Conservation (phyloP, 2,329 filamentous ascomycete genomes). For the Cladosporium sp. region DNA sequence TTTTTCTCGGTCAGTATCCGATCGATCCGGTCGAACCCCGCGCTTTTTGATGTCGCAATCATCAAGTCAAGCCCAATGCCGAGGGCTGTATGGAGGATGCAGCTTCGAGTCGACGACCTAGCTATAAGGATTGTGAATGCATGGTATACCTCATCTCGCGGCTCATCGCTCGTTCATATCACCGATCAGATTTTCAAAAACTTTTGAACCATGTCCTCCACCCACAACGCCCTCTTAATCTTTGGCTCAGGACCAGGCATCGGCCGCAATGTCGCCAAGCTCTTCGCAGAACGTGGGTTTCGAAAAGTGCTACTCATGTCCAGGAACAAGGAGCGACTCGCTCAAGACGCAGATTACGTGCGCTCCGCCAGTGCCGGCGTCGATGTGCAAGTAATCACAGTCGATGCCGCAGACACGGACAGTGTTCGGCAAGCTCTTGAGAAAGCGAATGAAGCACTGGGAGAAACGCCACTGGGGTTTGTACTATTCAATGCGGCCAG, state of each 20-base stretch:
- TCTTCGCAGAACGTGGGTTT: constrained; percentile 31
- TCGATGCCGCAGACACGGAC: constrained; percentile 45
- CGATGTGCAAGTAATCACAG: constrained; percentile 41
- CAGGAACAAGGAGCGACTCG: constrained; percentile 26
- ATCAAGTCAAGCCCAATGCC: not conserved
- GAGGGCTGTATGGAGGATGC: too few species aligned
- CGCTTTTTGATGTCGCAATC: not conserved
- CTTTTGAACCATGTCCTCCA: not conserved
- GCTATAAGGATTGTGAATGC: too few species aligned
- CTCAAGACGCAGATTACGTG: constrained; percentile 26
- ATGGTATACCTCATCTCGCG: not conserved
- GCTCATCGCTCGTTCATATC: too few species aligned
- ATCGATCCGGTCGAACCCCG: not conserved
- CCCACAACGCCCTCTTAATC: constrained; percentile 23
- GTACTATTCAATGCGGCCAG: constrained; percentile 55
- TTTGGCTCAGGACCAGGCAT: constrained; percentile 35
- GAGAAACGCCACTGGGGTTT: constrained; percentile 41
- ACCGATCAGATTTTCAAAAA: too few species aligned
- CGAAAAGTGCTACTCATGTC: constrained; percentile 29
- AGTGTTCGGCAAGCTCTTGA: constrained; percentile 41
- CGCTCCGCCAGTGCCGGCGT: constrained; percentile 17
- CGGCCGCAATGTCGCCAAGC: constrained; percentile 29
- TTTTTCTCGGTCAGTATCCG: not conserved
- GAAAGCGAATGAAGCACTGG: constrained; percentile 41
- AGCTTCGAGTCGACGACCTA: too few species aligned